Base-by-base conservation (phyloP, 23 red algal species). In the Pyropia yezoensis region DNA sequence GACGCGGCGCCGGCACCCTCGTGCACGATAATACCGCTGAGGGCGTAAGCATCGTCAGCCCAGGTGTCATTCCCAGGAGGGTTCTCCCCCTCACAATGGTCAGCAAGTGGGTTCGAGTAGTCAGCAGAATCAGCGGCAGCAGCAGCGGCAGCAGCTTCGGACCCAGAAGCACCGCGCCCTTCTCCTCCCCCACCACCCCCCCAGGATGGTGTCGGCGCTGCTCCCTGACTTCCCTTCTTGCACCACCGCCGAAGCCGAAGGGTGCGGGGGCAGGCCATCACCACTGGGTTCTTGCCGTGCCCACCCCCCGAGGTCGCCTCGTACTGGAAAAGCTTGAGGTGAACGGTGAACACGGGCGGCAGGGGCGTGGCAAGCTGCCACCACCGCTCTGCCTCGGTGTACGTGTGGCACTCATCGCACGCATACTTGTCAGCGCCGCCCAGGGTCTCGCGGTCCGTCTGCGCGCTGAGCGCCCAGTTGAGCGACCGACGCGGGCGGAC, bases 261-360 rank as follows among this genome's bases (percentile, higher is more conserved):
- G 11, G 59, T 22, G 26, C 74, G 57, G n/a, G 80, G 80, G 61
- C 80, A 85, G 8, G 80, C 58, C 80, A 85, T 85, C 14, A 71
- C 80, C 11, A 85, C 80, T 17, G 80, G 50, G 39, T 75, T 71
- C 47, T 85, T 85, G 23, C 25, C 80, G 9, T 47, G 39, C 52
- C 80, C 70, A 1, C 47, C 54, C 20, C 78, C 67, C 33, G 56
- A 66, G 25, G 55, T 59, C 23, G 70, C 59, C 28, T 62, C 83
- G 66, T 76, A 88, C 12, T 69, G 67, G 68, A 88, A 88, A 16
- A 88, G 65, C 73, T 88, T 88, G 8, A 88, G 74, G 58, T 88
- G 83, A 17, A 88, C 66, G 23, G 83, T 88, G 14, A 88, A 73
- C 2, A 88, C 72, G 17, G 67, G 50, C 26, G 83, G 83, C 6